Base-by-base conservation (phyloP, 139 green algal species). In the Coccomyxa sp. region DNA sequence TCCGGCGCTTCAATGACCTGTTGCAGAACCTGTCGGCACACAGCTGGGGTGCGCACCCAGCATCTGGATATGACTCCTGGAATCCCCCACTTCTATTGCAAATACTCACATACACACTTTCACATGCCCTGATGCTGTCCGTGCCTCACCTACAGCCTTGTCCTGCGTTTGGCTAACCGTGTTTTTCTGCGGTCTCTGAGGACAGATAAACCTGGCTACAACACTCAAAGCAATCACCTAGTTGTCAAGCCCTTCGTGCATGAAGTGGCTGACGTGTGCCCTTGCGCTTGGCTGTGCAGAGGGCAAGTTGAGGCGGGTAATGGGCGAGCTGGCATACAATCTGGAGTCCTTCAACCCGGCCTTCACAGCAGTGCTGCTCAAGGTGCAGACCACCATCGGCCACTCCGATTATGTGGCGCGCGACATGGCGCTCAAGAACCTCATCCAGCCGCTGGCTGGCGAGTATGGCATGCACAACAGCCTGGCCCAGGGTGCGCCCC, bases 291-390 rank as follows among this genome's bases (percentile, higher is more conserved):
- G 38, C 38, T 82, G 1, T 79, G 79, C 91, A 95, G 93, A 95
- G 85, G 81, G 84, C 13, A 91, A 92, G 67, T 89, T 98, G 82
- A 84, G 85, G 45, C 93, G 93, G 12, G 94, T 97, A n/a, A 96
- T 97, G 88, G 88, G 90, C 58, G 95, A 98, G 91, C 93, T 97
- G 76, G 94, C 91, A 21, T 97, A 94, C 89, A 98, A 98, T 88
- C 89, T 98, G 82, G 95, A 98, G 91, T 96, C 94, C 1, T 98
- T 98, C 94, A 98, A 98, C 89, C 95, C 95, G 31, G 94, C 94
- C 82, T 98, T 98, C 87, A 95, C 95, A 23, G 91, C 91, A n/a
- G 93, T 93, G 71, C 84, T 98, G 81, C 92, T 98, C 38, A 83
- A 93, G 88, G 91, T 96, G 21, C 93, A 96, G 91, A 83, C 85